phyloP scores from a whole-genome alignment of 75 land plant genomes.

The Picea sitchensis region DNA sequence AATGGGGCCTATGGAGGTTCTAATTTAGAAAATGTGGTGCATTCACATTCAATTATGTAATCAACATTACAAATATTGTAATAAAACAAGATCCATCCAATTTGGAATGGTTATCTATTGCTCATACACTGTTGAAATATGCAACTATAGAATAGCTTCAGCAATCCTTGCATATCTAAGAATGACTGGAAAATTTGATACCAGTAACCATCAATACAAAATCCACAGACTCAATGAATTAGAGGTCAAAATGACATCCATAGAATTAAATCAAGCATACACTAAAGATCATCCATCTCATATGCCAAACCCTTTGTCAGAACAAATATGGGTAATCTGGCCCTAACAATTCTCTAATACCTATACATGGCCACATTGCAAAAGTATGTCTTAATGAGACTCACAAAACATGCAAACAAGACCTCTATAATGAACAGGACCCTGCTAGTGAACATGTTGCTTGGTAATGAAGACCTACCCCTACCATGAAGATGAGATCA shows the following conservation, averaged over 20 bases:
- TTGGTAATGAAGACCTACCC: not conserved
- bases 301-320: not conserved
- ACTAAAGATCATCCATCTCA: not conserved
- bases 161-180: no score
- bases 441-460: not conserved
- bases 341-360: not conserved
- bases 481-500: not conserved
- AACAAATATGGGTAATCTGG: not conserved
- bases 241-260: not conserved
- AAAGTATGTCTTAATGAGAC: not conserved
- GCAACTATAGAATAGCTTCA: no score
- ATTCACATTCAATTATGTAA: no score
- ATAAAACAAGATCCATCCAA: not conserved
- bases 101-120: not conserved
- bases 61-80: no score
- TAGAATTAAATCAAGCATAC: not conserved
- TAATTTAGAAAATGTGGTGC: no score
- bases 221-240: not conserved
- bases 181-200: no score
- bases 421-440: not conserved
- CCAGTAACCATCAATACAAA: not conserved
- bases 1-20: no score
- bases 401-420: not conserved
- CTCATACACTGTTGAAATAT: no score
- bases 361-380: not conserved